Conservation (phyloP, 441 rosid species). For the Populus tomentosa region DNA sequence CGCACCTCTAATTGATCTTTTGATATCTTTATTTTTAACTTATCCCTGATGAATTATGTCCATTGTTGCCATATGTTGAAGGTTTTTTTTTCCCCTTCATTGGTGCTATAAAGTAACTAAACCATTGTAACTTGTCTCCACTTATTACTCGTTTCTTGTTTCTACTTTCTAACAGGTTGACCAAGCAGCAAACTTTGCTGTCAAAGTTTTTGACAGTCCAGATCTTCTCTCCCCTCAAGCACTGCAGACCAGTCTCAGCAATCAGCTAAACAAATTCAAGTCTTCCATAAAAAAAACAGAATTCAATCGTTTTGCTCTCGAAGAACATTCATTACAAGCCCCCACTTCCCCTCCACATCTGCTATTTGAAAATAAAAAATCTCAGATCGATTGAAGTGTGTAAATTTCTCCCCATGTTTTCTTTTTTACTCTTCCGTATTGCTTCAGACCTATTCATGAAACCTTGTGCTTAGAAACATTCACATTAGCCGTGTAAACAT, state of each 20-base stretch:
- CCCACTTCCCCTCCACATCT: slow-evolving; percentile 1
- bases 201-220: slow-evolving; percentile 22
- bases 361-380: background rate
- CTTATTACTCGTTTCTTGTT: background rate
- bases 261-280: slow-evolving; percentile 19
- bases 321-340: slow-evolving; percentile 7
- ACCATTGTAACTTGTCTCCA: background rate
- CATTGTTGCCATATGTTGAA: background rate
- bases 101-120: background rate
- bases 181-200: slow-evolving; percentile 17
- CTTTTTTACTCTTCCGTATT: background rate
- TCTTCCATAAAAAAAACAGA: slow-evolving; percentile 14
- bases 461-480: background rate
- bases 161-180: slow-evolving; percentile 22
- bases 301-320: slow-evolving; percentile 7
- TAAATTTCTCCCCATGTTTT: background rate
- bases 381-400: background rate
- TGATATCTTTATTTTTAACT: background rate
- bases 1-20: background rate
- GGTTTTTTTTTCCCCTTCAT: background rate
- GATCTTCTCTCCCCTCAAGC: slow-evolving; percentile 22
- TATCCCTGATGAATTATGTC: background rate
- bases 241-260: slow-evolving; percentile 16
- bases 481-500: background rate
- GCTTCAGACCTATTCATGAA: background rate